Conservation (phyloP, 345 rosid species). For the Lumnitzera racemosa region DNA sequence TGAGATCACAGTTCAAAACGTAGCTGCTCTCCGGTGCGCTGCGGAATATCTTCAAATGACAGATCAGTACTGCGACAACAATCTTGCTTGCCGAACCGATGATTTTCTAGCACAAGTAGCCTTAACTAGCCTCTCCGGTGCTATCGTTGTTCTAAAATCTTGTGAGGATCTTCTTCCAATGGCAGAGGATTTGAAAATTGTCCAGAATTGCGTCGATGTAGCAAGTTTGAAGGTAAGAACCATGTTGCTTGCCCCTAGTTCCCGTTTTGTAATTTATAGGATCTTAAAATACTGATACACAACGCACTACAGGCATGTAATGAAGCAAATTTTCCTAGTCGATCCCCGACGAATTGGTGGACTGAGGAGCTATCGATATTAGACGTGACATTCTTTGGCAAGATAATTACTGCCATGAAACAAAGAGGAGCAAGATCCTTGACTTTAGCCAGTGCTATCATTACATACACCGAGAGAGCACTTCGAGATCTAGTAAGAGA, state of each 20-base stretch:
- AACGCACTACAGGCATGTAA: conserved; percentile 45
- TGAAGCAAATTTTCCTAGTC: conserved; percentile 75
- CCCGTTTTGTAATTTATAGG: background rate
- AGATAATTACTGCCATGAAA: conserved; percentile 51
- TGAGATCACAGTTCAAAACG: conserved; percentile 89
- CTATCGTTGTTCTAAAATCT: conserved; percentile 76
- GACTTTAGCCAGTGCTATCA: conserved; percentile 51
- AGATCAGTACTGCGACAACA: conserved; percentile 54
- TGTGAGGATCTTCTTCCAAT: conserved; percentile 72
- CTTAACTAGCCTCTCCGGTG: conserved; percentile 74
- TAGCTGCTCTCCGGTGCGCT: conserved; percentile 84
- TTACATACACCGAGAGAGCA: conserved; percentile 70
- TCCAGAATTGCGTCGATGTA: conserved; percentile 64
- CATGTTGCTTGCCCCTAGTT: background rate
- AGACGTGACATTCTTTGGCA: conserved; percentile 42
- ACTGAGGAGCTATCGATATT: conserved; percentile 80
- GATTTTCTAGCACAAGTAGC: conserved; percentile 85
- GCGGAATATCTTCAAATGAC: conserved; percentile 91
- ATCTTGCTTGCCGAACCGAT: conserved; percentile 77
- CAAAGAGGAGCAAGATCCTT: conserved; percentile 61
- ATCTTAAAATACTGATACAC: background rate
- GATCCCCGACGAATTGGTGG: conserved; percentile 97
- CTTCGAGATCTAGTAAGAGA: conserved; percentile 81
- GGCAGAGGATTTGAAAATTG: conserved; percentile 61
- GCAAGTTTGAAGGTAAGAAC: conserved; percentile 44